Evolutionary conservation across 1,284 basidiomycete species (phyloP), one percentile per base, ranked within the genome.

Genomic region (Chiua sp.): DNA sequence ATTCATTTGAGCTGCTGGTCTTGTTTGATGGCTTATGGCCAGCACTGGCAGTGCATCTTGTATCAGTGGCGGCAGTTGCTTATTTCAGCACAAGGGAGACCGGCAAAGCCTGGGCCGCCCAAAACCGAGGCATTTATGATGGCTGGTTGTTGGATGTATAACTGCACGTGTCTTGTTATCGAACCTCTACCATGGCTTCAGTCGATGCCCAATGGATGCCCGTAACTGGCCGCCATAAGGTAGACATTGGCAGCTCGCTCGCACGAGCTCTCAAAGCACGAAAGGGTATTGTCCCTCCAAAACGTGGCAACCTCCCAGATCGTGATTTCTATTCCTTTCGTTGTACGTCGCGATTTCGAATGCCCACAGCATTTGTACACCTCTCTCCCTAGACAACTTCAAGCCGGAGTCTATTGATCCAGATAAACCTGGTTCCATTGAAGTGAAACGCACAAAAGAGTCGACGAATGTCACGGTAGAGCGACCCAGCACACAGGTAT

Each of bases 281-380:
- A 65, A 86, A 82, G 66, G 81, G 81, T 47, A 71, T 72, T 13
- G 72, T 79, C 37, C 75, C 79, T 18, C 67, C 77, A 30, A 79
- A 84, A 73, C 77, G 77, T 44, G 74, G 57, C 12, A 76, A 75
- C 60, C 71, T 84, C 49, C 85, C 84, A 33, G 82, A 85, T 65
- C 80, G 82, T 51, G 87, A 90, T 64, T 90, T 88, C 72, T 90
- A 88, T 69, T 85, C 88, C 30, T 83, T 92, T 64, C 80, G 87
- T 64, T 92, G 90, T 91, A 65, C 67, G 86, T 81, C 33, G 26
- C 37, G 30, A 44, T 46, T 51, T 53, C 35, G 15, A 50, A 39
- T 54, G 16, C 63, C 56, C 54, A 32, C 30, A 52, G 53, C 53
- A n/a, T 59, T 65, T 2, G 52, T 42, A 23, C 54, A 52, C 12